phyloP scores from a whole-genome alignment of 768 basidiomycete genomes.

The Tylopilus sp. region DNA sequence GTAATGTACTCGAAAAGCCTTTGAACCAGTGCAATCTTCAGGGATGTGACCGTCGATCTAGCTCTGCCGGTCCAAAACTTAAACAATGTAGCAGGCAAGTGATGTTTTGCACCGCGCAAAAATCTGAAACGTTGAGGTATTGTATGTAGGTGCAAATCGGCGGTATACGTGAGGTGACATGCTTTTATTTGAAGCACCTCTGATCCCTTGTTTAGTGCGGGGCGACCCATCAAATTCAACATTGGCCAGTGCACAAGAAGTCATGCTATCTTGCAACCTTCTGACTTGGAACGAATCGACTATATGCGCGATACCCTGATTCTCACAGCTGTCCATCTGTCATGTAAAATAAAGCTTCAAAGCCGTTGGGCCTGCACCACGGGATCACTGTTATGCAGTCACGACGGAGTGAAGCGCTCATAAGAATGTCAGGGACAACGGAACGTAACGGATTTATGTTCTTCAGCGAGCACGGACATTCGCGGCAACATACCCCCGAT shows the following conservation, averaged over 20 bases:
- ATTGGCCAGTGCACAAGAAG: conserved; percentile 36
- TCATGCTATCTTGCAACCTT: conserved; percentile 35
- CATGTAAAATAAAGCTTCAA: background rate
- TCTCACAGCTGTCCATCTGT: background rate
- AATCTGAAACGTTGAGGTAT: background rate
- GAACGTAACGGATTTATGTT: conserved; percentile 80
- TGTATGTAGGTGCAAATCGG: conserved; percentile 37
- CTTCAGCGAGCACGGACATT: conserved; percentile 93
- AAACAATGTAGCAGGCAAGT: conserved; percentile 38
- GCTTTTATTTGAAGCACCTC: background rate
- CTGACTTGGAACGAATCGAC: conserved; percentile 11
- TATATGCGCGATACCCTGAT: background rate
- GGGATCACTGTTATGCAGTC: no score
- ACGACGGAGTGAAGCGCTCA: no score
- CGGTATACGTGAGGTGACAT: conserved; percentile 38
- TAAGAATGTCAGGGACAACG: background rate
- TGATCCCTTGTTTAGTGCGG: conserved; percentile 31
- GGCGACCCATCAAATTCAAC: conserved; percentile 34
- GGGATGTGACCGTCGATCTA: conserved; percentile 21
- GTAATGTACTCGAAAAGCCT: conserved; percentile 29
- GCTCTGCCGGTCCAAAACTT: conserved; percentile 19
- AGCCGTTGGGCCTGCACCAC: no score
- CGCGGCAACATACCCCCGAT: no score
- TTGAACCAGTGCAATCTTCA: conserved; percentile 33
- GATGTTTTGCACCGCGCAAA: background rate